phyloP scores from a whole-genome alignment of 1,284 basidiomycete species.

The Ceraceosorus guamensis region DNA sequence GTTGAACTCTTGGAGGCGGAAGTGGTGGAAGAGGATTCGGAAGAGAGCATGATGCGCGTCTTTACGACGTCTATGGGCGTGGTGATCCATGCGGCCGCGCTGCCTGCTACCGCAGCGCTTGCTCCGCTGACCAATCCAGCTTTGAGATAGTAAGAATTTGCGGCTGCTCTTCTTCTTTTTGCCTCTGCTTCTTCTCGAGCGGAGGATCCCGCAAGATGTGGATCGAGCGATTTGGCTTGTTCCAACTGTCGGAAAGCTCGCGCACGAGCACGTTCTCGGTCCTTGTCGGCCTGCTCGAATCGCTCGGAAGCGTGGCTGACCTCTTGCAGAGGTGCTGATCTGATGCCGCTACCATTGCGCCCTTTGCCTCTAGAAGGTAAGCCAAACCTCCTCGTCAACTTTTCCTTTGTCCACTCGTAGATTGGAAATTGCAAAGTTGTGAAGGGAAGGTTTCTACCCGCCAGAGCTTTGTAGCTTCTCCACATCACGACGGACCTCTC shows the following conservation, averaged over 20 bases:
- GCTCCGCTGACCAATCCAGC: constrained; percentile 27
- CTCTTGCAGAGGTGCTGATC: too few relatives aligned
- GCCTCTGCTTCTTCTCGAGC: too few relatives aligned
- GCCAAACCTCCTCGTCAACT: constrained; percentile 5
- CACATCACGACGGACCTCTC: background rate
- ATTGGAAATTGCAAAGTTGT: constrained; percentile 42
- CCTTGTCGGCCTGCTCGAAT: too few relatives aligned
- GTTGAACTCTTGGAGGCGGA: background rate
- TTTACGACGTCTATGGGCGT: constrained; percentile 96
- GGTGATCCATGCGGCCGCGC: constrained; percentile 77
- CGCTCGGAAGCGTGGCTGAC: too few relatives aligned
- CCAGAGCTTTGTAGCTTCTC: constrained; percentile 28
- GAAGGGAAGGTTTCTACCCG: constrained; percentile 33
- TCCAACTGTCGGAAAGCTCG: too few relatives aligned
- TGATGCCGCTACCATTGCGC: too few relatives aligned
- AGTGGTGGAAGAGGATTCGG: too few relatives aligned
- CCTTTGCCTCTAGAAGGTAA: constrained; percentile 5
- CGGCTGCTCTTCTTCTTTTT: constrained; percentile 12
- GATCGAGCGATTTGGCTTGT: too few relatives aligned
- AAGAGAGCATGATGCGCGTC: constrained; percentile 87
- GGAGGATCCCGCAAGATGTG: too few relatives aligned
- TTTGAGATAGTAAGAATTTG: constrained; percentile 17
- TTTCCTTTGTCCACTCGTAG: constrained; percentile 28
- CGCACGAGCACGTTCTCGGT: too few relatives aligned
- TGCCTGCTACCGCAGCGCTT: constrained; percentile 62